phyloP scores from a whole-genome alignment of 1,284 basidiomycete genomes.

The Hymenochaete sp. region DNA sequence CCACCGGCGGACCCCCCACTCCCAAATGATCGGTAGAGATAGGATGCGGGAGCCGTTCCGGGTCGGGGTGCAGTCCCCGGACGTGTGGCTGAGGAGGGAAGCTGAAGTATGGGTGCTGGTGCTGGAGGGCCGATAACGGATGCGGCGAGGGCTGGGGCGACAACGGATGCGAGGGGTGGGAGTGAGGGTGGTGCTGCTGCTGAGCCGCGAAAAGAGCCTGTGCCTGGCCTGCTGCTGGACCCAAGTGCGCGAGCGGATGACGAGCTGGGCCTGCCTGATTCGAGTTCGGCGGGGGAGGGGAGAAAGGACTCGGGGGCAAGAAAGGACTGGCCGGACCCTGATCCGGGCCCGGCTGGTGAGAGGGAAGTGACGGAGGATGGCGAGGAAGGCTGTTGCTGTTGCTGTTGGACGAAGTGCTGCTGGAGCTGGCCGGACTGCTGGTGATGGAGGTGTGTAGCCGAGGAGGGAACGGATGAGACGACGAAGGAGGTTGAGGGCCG shows the following conservation, averaged over 20 bases:
- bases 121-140: constrained; percentile 12
- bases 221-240: constrained; percentile 38
- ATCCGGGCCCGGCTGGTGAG: constrained; percentile 21
- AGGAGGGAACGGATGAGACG: too few species aligned
- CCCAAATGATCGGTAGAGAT: constrained; percentile 35
- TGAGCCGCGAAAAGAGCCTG: constrained; percentile 1
- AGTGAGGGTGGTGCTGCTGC: constrained; percentile 33
- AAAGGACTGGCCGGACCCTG: constrained; percentile 46
- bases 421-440: constrained; percentile 13
- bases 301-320: constrained; percentile 44
- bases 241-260: constrained; percentile 32
- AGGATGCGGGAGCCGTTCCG: constrained; percentile 55
- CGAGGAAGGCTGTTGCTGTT: constrained; percentile 27
- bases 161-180: constrained; percentile 65
- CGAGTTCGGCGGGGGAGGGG: constrained; percentile 30
- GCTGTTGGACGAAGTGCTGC: constrained; percentile 16
- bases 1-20: constrained; percentile 15
- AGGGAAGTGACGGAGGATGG: constrained; percentile 31
- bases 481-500: constrained; percentile 43
- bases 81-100: constrained; percentile 33
- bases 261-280: constrained; percentile 34
- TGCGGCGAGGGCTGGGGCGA: constrained; percentile 50
- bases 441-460: too few species aligned
- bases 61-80: constrained; percentile 44
- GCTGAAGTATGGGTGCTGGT: constrained; percentile 33